A percentile compares a stretch with the other conserved stretches of the same genome.
phyloP scores from a whole-genome alignment of 1,139 yeast species.

The Blastobotrys elegans region DNA sequence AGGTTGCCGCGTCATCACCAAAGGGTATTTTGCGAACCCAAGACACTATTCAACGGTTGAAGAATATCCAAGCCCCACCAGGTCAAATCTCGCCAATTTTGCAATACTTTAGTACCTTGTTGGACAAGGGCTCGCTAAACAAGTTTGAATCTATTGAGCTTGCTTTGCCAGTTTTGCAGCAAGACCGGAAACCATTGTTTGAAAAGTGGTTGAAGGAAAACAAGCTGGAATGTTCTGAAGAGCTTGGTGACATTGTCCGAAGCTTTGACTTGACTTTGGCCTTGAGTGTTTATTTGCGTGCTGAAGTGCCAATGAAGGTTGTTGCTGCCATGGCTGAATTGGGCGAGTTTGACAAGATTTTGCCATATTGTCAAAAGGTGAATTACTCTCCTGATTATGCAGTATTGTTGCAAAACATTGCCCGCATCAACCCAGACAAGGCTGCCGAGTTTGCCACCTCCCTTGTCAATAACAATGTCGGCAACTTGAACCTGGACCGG shows the following conservation, averaged over 20 bases:
- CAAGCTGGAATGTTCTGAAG: slow-evolving; percentile 90
- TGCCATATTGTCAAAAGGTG: slow-evolving; percentile 90
- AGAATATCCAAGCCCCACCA: slow-evolving; percentile 88
- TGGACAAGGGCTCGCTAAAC: slow-evolving; percentile 91
- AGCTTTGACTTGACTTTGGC: slow-evolving; percentile 83
- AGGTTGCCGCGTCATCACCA: slow-evolving; percentile 93
- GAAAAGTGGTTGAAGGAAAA: slow-evolving; percentile 97
- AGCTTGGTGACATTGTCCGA: slow-evolving; percentile 92
- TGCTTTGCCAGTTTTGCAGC: slow-evolving; percentile 93
- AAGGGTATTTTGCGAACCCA: slow-evolving; percentile 80
- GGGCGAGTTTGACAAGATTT: slow-evolving; percentile 93
- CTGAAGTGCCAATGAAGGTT: slow-evolving; percentile 82
- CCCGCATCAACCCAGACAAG: slow-evolving; percentile 92
- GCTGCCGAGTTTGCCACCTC: slow-evolving; percentile 97
- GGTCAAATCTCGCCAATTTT: slow-evolving; percentile 93
- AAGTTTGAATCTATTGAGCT: slow-evolving; percentile 92
- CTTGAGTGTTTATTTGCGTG: slow-evolving; percentile 83
- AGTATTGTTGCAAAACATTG: slow-evolving; percentile 82
- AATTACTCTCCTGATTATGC: slow-evolving; percentile 87
- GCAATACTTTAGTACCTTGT: slow-evolving; percentile 85
- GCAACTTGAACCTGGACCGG: slow-evolving; percentile 74
- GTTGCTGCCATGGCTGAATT: slow-evolving; percentile 90
- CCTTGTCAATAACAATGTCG: slow-evolving; percentile 56
- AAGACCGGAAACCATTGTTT: slow-evolving; percentile 86
- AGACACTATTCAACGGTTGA: slow-evolving; percentile 89